Evolutionary conservation across 495 filamentous ascomycete species (phyloP), one percentile per base, ranked within the genome.

Genomic region (Neurospora sp.): DNA sequence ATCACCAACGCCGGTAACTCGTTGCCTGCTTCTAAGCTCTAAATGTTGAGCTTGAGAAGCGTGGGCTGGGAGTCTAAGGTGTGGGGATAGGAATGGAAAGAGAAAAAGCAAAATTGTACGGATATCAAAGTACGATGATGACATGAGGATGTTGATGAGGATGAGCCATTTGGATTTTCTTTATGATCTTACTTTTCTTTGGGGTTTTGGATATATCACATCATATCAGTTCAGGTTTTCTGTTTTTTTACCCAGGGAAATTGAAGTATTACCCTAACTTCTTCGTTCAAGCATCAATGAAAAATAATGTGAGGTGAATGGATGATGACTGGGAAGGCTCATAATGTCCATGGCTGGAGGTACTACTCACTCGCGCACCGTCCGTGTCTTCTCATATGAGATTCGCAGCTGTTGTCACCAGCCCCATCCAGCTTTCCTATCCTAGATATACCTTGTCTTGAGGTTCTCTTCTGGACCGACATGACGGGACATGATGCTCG

Each of bases 1-100:
- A 98, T 99, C 78, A 97, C 94, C 14, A 90, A 89, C 65, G 87
- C 93, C 59, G 93, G 94, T 8, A 82, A 83, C 83, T 79, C 93
- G 80, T 80, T 73, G 68, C 86, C 89, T 59, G 93, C 92, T 73
- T 89, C 93, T 20, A 98, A 97, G 85, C 83, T 97, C 81, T 97
- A 84, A 87, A 72, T 38, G 12, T 5, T 47, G 8, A 16, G 18
- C 42, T 8, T 12, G 38, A 16, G 27, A 31, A 31, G 5, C 40
- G n/a, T 14, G 6, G 38, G 5, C 45, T 31, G 4, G 6, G 38
- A 31, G n/a, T 42, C 18, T 35, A 65, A 73, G 31, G 45, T 37
- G 31, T 27, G 18, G 6, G 5, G 2, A 61, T 61, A 3, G 10
- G 22, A 14, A 8, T 35, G 53, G 14, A 65, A 18, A 8, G 22